These are phyloP conservation scores for Chrysochromulina parva DNA, from an alignment of 78 protist genomes.

Conservation along the genomic window DNA sequence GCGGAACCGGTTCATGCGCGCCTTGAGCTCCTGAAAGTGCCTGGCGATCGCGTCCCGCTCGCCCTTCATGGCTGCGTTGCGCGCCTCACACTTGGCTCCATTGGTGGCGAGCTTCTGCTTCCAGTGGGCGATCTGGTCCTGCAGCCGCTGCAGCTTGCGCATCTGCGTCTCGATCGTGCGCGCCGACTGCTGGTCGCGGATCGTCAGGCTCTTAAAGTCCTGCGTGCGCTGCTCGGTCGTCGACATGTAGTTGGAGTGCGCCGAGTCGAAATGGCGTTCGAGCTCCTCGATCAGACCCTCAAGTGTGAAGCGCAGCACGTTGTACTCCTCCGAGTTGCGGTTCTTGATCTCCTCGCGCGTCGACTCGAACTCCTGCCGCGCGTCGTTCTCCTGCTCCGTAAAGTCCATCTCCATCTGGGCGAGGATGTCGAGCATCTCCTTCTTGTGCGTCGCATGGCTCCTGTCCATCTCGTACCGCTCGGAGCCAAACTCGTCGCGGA, in stretches of 20 bases:
- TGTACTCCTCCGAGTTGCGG: conserved; percentile 56
- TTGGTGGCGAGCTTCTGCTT: conserved; percentile 41
- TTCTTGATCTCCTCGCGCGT: conserved; percentile 54
- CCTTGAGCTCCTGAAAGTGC: conserved; percentile 63
- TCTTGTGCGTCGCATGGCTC: conserved; percentile 42
- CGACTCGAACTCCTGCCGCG: conserved; percentile 37
- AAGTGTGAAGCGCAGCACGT: conserved; percentile 53
- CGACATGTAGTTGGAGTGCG: conserved; percentile 45
- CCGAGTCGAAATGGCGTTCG: conserved; percentile 41
- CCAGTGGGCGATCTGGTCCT: conserved; percentile 47
- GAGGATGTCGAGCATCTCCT: conserved; percentile 52
- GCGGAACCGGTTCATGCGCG: conserved; percentile 56
- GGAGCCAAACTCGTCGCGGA: conserved; percentile 32
- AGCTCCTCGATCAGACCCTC: conserved; percentile 44
- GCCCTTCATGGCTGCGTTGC: conserved; percentile 54
- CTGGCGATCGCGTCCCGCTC: conserved; percentile 21
- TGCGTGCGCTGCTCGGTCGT: conserved; percentile 38
- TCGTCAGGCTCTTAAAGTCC: conserved; percentile 20
- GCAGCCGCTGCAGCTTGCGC: conserved; percentile 54
- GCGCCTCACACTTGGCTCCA: conserved; percentile 57
- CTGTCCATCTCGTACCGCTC: conserved; percentile 43
- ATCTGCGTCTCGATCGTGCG: conserved; percentile 36
- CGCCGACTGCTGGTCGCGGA: conserved; percentile 9
- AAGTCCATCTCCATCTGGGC: conserved; percentile 45
- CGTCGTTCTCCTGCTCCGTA: conserved; percentile 41